These are phyloP conservation scores for Saccharomycodes ludwigii DNA, from an alignment of 805 yeast species.

Conservation along the genomic window DNA sequence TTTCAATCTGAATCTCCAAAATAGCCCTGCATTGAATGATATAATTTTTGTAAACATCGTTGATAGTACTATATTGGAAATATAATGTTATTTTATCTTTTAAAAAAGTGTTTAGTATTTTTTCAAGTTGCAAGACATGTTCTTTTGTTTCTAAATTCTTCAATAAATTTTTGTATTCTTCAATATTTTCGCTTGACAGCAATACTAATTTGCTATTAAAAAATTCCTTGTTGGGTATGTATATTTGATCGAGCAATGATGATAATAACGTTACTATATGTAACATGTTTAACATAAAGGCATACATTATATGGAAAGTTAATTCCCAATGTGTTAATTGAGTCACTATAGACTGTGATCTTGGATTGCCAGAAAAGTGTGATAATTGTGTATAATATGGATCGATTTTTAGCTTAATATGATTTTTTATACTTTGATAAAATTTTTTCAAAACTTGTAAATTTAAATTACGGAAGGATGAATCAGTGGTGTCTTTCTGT, in stretches of 20 bases:
- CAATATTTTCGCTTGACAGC: slow-evolving; percentile 14
- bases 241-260: slow-evolving; percentile 16
- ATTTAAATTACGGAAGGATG: slow-evolving; percentile 18
- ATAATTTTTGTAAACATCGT: slow-evolving; percentile 11
- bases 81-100: slow-evolving; percentile 8
- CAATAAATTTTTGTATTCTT: slow-evolving; percentile 13
- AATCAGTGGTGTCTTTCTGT: slow-evolving; percentile 14
- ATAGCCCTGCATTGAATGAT: slow-evolving; percentile 5
- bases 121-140: slow-evolving; percentile 6
- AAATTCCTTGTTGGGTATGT: slow-evolving; percentile 14
- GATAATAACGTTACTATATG: slow-evolving; percentile 11
- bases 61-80: slow-evolving; percentile 12
- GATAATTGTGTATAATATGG: slow-evolving; percentile 17
- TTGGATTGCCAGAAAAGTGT: slow-evolving; percentile 13
- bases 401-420: slow-evolving; percentile 14
- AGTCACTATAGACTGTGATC: slow-evolving; percentile 17
- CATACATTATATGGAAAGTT: slow-evolving; percentile 35
- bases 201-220: slow-evolving; percentile 10
- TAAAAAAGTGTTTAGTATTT: slow-evolving; percentile 8
- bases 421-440: slow-evolving; percentile 14
- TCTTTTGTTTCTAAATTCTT: slow-evolving; percentile 1
- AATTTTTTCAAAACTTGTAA: slow-evolving; percentile 19
- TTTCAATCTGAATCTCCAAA: neutral
- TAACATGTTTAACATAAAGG: slow-evolving; percentile 16
- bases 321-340: slow-evolving; percentile 27